Conservation (phyloP, 345 rosid genomes). For the Carallia pectinifolia region DNA sequence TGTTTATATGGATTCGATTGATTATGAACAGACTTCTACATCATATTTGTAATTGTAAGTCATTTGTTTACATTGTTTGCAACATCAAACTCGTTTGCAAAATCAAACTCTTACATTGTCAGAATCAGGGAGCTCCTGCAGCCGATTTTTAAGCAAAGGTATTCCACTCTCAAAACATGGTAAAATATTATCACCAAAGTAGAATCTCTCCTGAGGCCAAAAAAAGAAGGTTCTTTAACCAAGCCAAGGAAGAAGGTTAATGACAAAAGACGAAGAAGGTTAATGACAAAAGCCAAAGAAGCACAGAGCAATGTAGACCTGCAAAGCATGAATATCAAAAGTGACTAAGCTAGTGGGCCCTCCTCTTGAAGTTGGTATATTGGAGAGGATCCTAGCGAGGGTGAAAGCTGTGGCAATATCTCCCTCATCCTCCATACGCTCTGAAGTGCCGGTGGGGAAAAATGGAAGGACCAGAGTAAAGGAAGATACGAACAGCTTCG, state of each 20-base stretch:
- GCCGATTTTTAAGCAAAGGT: conserved; percentile 83
- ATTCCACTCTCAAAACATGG: conserved; percentile 97
- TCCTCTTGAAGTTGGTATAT: conserved; percentile 81
- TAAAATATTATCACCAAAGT: conserved; percentile 87
- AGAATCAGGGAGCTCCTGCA: conserved; percentile 84
- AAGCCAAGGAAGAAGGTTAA: not conserved
- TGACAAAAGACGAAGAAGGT: not conserved
- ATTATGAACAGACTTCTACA: too few species aligned
- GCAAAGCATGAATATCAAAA: conserved; percentile 95
- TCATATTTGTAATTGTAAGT: too few species aligned
- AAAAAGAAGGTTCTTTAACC: not conserved
- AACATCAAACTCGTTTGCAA: not conserved
- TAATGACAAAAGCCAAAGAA: not conserved
- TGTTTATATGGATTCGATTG: too few species aligned
- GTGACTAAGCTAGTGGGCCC: conserved; percentile 98
- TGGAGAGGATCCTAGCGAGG: conserved; percentile 88
- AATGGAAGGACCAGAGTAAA: conserved; percentile 94
- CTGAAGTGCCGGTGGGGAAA: conserved; percentile 96
- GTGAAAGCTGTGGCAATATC: conserved; percentile 96
- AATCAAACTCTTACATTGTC: conserved; percentile 57
- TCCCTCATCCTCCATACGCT: conserved; percentile 99
- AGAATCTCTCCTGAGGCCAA: conserved; percentile 76
- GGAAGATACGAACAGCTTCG: conserved; percentile 83
- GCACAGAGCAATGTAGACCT: conserved; percentile 39
- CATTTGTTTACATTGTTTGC: not conserved